Conservation (phyloP, 805 yeast species). For the Pichia kluyveri region DNA sequence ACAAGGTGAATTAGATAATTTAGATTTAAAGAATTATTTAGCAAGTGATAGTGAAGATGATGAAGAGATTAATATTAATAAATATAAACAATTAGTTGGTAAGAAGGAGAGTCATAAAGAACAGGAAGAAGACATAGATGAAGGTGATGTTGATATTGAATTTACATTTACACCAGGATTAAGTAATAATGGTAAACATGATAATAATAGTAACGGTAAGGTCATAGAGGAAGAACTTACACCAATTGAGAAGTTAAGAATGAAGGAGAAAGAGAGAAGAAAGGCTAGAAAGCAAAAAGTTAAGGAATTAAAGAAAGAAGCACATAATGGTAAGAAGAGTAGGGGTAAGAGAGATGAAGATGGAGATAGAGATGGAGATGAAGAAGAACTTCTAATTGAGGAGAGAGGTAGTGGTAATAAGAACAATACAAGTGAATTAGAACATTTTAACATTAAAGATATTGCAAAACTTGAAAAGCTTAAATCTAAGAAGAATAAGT, state of each 20-base stretch:
- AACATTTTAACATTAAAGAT: conserved; percentile 75
- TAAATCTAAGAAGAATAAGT: conserved; percentile 42
- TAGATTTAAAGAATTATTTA: conserved; percentile 87
- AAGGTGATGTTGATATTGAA: conserved; percentile 82
- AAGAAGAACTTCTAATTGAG: conserved; percentile 62
- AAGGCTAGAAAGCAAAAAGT: conserved; percentile 71
- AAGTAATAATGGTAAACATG: conserved; percentile 23
- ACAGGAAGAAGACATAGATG: conserved; percentile 19
- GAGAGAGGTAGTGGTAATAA: conserved; percentile 60
- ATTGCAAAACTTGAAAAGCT: conserved; percentile 54
- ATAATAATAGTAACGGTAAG: conserved; percentile 22
- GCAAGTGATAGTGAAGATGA: conserved; percentile 68
- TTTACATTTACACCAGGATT: conserved; percentile 88
- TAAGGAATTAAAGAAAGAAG: conserved; percentile 52
- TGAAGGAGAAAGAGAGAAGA: conserved; percentile 91
- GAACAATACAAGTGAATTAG: conserved; percentile 30
- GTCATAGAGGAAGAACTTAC: conserved; percentile 46
- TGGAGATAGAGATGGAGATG: conserved; percentile 14
- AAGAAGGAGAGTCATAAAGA: neutral
- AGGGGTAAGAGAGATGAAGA: conserved; percentile 16
- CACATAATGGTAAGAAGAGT: conserved; percentile 31
- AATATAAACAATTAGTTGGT: conserved; percentile 45
- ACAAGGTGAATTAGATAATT: conserved; percentile 79
- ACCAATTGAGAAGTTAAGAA: conserved; percentile 69
- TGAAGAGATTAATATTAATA: conserved; percentile 36